phyloP scores from a whole-genome alignment of 2,329 filamentous ascomycete genomes.

The Trichophyton mentagrophytes region DNA sequence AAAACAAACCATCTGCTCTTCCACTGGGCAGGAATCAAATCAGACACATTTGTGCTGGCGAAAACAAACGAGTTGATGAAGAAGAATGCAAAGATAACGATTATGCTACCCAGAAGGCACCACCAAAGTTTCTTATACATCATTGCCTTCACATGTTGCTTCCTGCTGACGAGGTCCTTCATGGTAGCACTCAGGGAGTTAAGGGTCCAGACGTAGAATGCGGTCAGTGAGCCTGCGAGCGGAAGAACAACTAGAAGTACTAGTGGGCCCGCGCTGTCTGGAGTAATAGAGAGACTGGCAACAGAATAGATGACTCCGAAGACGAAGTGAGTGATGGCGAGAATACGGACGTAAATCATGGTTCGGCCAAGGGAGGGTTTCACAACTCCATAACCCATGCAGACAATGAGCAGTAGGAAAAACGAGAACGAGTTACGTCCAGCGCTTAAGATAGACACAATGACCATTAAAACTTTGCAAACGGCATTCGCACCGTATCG shows the following conservation, averaged over 20 bases:
- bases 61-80: conserved; percentile 97
- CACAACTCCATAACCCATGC: conserved; percentile 98
- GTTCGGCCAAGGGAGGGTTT: conserved; percentile 83
- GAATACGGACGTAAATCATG: conserved; percentile 85
- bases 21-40: conserved; percentile 95
- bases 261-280: conserved; percentile 77
- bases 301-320: conserved; percentile 91
- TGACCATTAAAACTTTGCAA: conserved; percentile 72
- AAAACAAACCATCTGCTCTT: conserved; percentile 94
- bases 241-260: conserved; percentile 89
- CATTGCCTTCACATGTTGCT: conserved; percentile 79
- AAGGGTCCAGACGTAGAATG: conserved; percentile 97
- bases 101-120: conserved; percentile 82
- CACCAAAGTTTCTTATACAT: conserved; percentile 99
- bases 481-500: conserved; percentile 70
- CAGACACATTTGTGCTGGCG: conserved; percentile 66
- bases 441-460: conserved; percentile 88
- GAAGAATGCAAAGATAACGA: conserved; percentile 96
- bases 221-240: conserved; percentile 79
- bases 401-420: conserved; percentile 93
- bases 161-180: conserved; percentile 88
- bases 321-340: conserved; percentile 84
- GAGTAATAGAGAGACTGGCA: conserved; percentile 75
- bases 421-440: conserved; percentile 96
- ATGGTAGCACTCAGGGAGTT: conserved; percentile 91